Evolutionary conservation across 345 rosid genomes (phyloP), one percentile per base, ranked within the genome.

Genomic region (Anastatica hierochuntica): DNA sequence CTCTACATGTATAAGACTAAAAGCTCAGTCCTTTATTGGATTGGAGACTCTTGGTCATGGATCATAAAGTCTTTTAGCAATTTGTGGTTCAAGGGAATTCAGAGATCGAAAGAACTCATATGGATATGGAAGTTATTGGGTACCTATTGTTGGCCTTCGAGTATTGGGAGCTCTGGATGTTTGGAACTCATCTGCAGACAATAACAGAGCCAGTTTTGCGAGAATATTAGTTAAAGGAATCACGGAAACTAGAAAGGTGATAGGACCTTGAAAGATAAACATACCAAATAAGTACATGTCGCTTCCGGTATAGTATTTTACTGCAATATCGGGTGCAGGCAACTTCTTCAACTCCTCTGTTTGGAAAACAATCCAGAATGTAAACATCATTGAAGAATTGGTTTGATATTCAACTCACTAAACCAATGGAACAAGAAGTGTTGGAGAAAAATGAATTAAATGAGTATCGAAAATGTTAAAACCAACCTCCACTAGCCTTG

Each of bases 131-230:
- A 35, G 3, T 8, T 10, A 37, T 10, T 15, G 5, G 45, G 12
- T 72, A 88, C 98, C 90, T 71, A 92, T 92, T 71, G 70, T 72
- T 18, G 98, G 97, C 61, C 98, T 83, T 53, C 98, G 84, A n/a
- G 98, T 62, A 60, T 75, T 56, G 34, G 97, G 95, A 53, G 75
- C 65, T 75, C 96, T 81, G 14, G 84, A 73, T 33, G 96, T 92
- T 77, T 88, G 98, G 61, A 92, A 92, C 65, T 92, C 96, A 77
- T 92, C 98, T 92, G 83, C 24, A 16, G 15, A 60, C 26, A 72
- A 62, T 3, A 24, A 26, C 2, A 12, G 11, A 8, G 16, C 7
- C 23, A 54, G 8, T 54, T 31, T 34, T 41, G 6, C 44, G 55
- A 52, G 44, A 45, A 12, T 44, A 18, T 15, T 13, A 12, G n/a